These are phyloP conservation scores for Ceratobasidium sp. DNA, from an alignment of 1,284 basidiomycete genomes.

Conservation along the genomic window DNA sequence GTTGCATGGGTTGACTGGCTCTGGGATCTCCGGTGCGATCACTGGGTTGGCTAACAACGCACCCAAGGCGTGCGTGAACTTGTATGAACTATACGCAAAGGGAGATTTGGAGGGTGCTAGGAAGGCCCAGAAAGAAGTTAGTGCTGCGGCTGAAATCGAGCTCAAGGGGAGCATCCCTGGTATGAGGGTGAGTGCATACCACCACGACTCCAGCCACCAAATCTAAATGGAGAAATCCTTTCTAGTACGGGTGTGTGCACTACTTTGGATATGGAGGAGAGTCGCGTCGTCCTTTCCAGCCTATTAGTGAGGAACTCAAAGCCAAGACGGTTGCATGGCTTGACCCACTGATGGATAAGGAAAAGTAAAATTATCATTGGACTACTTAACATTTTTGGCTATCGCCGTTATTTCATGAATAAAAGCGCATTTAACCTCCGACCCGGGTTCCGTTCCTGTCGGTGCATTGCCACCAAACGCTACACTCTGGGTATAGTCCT, in stretches of 20 bases:
- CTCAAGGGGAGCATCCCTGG: slow-evolving; percentile 44
- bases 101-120: slow-evolving; percentile 41
- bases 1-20: slow-evolving; percentile 40
- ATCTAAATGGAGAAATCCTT: background rate
- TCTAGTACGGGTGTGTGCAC: slow-evolving; percentile 44
- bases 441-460: slow-evolving; percentile 46
- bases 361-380: slow-evolving; percentile 29
- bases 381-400: background rate
- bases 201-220: background rate
- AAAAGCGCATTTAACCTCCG: slow-evolving; percentile 31
- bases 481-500: slow-evolving; percentile 50
- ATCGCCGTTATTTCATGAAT: background rate
- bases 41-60: slow-evolving; percentile 50
- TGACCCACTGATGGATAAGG: slow-evolving; percentile 41
- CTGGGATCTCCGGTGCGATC: slow-evolving; percentile 48
- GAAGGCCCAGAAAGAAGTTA: slow-evolving; percentile 44
- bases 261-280: slow-evolving; percentile 46
- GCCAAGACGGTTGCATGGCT: slow-evolving; percentile 39
- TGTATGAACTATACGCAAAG: slow-evolving; percentile 46
- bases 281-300: slow-evolving; percentile 43
- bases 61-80: slow-evolving; percentile 47
- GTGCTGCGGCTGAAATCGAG: slow-evolving; percentile 44
- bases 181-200: slow-evolving; percentile 43
- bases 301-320: slow-evolving; percentile 40
- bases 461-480: slow-evolving; percentile 46